phyloP scores from a whole-genome alignment of 2,329 filamentous ascomycete genomes.

The Zelopaecilomyces penicillatus region DNA sequence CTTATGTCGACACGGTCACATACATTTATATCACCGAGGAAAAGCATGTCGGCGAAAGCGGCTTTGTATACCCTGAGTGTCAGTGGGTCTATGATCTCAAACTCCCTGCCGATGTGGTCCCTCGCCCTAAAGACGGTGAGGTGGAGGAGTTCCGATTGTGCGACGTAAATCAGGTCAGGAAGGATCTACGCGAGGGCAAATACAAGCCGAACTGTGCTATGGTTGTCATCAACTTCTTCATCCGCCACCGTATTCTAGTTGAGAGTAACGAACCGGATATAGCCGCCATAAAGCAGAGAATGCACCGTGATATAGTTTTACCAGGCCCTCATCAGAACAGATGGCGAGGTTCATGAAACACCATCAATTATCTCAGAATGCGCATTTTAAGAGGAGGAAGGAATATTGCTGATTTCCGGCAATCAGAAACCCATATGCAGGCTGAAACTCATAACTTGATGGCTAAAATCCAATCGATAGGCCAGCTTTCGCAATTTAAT shows the following conservation, averaged over 20 bases:
- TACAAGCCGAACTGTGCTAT: constrained; percentile 93
- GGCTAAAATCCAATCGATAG: no score
- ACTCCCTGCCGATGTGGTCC: constrained; percentile 58
- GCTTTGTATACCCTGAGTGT: constrained; percentile 79
- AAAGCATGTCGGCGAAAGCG: constrained; percentile 69
- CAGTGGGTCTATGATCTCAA: constrained; percentile 89
- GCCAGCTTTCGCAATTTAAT: no score
- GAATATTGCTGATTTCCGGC: no score
- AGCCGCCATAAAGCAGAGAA: constrained; percentile 62
- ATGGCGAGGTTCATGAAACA: constrained; percentile 16
- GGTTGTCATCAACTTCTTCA: constrained; percentile 80
- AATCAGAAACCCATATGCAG: no score
- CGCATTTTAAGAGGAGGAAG: no score
- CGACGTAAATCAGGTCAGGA: constrained; percentile 67
- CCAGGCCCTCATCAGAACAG: constrained; percentile 52
- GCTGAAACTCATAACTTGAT: no score
- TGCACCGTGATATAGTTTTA: constrained; percentile 76
- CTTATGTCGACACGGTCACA: constrained; percentile 61
- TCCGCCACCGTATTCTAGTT: constrained; percentile 74
- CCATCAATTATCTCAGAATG: no score
- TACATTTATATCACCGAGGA: constrained; percentile 77
- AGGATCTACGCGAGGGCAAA: constrained; percentile 58
- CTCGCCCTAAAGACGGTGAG: constrained; percentile 77
- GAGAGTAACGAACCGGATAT: constrained; percentile 70
- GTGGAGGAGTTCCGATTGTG: constrained; percentile 77